Evolutionary conservation across 441 rosid species (phyloP).

Genomic region (Populus hybrid): DNA sequence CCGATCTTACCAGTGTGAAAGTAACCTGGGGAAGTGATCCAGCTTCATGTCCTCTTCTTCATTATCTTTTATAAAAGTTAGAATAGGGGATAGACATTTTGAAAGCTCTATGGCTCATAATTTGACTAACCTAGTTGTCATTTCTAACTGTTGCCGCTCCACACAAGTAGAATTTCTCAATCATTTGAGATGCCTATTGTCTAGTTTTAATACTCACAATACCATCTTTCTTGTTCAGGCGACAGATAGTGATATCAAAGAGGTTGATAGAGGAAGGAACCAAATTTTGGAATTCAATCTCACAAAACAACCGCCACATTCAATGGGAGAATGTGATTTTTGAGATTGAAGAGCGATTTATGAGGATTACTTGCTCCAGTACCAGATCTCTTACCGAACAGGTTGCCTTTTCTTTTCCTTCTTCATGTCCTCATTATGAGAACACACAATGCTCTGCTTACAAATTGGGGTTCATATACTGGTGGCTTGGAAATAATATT

Average conservation of each 20-base stretch:
- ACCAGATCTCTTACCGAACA: slow-evolving; percentile 64
- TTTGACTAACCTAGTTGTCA: slow-evolving; percentile 13
- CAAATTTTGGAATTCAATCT: slow-evolving; percentile 63
- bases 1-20: background rate
- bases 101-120: background rate
- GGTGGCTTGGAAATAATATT: background rate
- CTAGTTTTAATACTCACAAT: background rate
- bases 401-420: slow-evolving; percentile 35
- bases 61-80: background rate
- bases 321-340: slow-evolving; percentile 62
- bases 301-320: slow-evolving; percentile 54
- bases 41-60: background rate
- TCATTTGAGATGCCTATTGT: background rate
- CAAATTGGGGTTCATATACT: background rate
- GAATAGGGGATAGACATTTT: background rate
- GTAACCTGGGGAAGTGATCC: background rate
- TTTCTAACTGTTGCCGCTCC: background rate
- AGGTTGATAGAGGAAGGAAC: slow-evolving; percentile 82
- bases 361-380: slow-evolving; percentile 64
- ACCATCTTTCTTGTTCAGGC: slow-evolving; percentile 34
- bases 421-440: background rate
- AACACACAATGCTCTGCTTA: background rate
- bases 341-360: slow-evolving; percentile 76
- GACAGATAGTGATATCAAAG: slow-evolving; percentile 64
- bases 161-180: background rate